Base-by-base conservation (phyloP, 2,329 filamentous ascomycete genomes). In the Nemania sp. region DNA sequence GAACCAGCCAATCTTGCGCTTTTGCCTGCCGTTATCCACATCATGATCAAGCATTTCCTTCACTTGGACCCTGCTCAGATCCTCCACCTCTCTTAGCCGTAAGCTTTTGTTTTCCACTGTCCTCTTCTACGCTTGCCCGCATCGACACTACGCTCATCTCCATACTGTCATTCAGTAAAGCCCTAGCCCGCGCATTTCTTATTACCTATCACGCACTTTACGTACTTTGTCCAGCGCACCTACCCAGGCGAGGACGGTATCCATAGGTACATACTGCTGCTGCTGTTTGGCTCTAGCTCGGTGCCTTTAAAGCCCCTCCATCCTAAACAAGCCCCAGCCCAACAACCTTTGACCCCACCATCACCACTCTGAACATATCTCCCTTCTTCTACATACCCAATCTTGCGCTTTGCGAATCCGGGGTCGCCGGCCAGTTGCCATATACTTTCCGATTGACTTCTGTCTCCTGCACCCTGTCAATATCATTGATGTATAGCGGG, bases 11-110 rank as follows among this genome's bases (percentile, higher is more conserved):
- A n/a, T n/a, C n/a, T n/a, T n/a, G n/a, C n/a, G n/a, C 26, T 31
- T 4, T 42, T 52, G 37, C 62, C 63, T 49, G 57, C 48, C 54
- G 44, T 24, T 40, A 45, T 46, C 50, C 60, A 45, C 64, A 66
- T 55, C 64, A 67, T 68, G 64, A 64, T 61, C 62, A 56, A 63
- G 61, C 53, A 61, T 56, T 54, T 57, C 44, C 30, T 51, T 52
- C 50, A 44, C 31, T 43, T 50, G 43, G 19, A 44, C 43, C 49
- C 52, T 52, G 57, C 57, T 47, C 54, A 44, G 58, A 49, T 49
- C 20, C 59, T 62, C 47, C 50, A 60, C 44, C 48, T 62, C 49
- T 65, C 52, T 56, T 66, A 64, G 58, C 51, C 65, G 64, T 66
- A 54, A 64, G 63, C 28, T 15, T 6, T n/a, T 14, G 5, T 39